Percentiles rank a stretch among this genome's conserved stretches.
These are phyloP conservation scores for Leccinum incarnatum DNA, from an alignment of 768 basidiomycete genomes.

Conservation along the genomic window DNA sequence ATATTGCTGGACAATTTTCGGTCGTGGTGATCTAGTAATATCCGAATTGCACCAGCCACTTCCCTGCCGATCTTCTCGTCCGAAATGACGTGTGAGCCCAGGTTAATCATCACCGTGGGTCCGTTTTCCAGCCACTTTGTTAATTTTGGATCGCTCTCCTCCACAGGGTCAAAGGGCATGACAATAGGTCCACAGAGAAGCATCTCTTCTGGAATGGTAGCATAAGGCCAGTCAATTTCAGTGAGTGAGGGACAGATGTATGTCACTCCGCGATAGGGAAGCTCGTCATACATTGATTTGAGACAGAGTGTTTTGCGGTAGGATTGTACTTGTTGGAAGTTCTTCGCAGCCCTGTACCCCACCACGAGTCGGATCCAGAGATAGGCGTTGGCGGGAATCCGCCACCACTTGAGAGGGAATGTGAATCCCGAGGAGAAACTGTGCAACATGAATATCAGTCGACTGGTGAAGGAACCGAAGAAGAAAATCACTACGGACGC, in stretches of 20 bases:
- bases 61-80: too few species aligned
- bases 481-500: neutral
- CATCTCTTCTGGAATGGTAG: conserved; percentile 3
- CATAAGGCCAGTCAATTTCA: conserved; percentile 1
- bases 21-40: too few species aligned
- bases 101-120: too few species aligned
- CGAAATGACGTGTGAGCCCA: too few species aligned
- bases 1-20: too few species aligned
- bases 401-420: conserved; percentile 16
- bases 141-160: conserved; percentile 6
- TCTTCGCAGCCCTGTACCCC: neutral
- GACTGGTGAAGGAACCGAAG: neutral
- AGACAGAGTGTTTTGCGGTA: conserved; percentile 4
- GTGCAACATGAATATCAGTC: neutral
- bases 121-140: conserved; percentile 3
- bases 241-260: conserved; percentile 3
- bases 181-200: conserved; percentile 9
- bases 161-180: conserved; percentile 7
- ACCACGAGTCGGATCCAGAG: neutral
- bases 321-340: neutral
- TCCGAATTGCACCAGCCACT: too few species aligned
- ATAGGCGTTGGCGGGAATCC: conserved; percentile 9
- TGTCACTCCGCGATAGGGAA: neutral
- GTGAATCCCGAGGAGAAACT: conserved; percentile 12
- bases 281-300: neutral